A percentile compares a stretch with the other conserved stretches of the same genome.
These are phyloP conservation scores for Cyberlindnera mississippiensis DNA, from an alignment of 805 yeast genomes.

Conservation along the genomic window DNA sequence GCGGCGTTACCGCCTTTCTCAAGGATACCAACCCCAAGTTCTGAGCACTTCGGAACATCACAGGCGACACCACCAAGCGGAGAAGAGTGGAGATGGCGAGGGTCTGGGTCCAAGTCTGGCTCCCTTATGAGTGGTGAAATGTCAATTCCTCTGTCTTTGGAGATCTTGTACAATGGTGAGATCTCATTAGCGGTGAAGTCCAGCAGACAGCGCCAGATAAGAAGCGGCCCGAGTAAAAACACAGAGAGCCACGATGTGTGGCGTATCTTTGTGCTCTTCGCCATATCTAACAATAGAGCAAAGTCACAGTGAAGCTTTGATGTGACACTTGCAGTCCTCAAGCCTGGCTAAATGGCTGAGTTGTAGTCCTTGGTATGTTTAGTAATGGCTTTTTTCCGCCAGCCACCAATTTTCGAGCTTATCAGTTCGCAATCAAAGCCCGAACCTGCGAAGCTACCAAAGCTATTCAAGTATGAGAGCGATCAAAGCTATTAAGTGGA, in stretches of 20 bases:
- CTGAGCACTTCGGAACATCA: conserved; percentile 35
- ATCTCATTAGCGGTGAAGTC: not conserved
- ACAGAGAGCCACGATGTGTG: not conserved
- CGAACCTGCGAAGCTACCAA: no score
- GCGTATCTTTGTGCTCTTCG: not conserved
- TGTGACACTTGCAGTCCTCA: no score
- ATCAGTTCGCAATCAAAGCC: no score
- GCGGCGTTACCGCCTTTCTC: conserved; percentile 70
- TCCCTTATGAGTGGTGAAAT: conserved; percentile 33
- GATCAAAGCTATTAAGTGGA: no score
- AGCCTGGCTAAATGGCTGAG: no score
- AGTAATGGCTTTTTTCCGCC: no score
- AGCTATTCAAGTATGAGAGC: no score
- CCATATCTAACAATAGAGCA: no score
- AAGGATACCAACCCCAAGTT: conserved; percentile 31
- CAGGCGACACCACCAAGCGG: conserved; percentile 24
- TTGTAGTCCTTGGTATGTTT: no score
- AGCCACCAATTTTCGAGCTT: no score
- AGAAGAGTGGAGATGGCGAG: conserved; percentile 23
- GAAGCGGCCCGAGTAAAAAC: not conserved
- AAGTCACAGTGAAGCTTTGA: no score
- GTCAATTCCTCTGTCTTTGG: conserved; percentile 33
- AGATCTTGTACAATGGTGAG: conserved; percentile 6
- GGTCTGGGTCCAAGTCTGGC: conserved; percentile 35
- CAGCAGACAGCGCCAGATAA: conserved; percentile 6